Percentiles rank a stretch among this genome's conserved stretches.
phyloP scores from a whole-genome alignment of 148 eudicot species.

The Beta vulgaris region DNA sequence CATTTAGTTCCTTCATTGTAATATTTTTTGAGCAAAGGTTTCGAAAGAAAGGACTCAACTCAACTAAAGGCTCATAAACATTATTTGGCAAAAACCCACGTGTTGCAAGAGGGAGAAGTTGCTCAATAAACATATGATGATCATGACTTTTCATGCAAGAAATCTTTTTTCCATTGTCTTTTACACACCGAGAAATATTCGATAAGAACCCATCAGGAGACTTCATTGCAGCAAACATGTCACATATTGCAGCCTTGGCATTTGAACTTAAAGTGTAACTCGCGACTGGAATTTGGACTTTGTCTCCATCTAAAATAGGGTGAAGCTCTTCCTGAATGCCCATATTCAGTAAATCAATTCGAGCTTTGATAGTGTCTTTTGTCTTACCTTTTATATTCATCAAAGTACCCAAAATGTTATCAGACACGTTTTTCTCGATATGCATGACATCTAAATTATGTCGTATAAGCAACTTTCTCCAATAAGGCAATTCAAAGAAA shows the following conservation, averaged over 20 bases:
- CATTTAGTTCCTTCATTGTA: neutral
- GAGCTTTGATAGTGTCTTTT: neutral
- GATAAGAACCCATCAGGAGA: conserved; percentile 11
- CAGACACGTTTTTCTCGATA: conserved; percentile 11
- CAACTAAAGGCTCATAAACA: conserved; percentile 1
- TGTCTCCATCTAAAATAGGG: neutral
- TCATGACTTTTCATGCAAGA: neutral
- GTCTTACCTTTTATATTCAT: too few species aligned
- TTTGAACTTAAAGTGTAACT: neutral
- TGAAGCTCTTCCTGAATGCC: neutral
- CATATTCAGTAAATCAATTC: conserved; percentile 4
- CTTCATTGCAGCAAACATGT: neutral
- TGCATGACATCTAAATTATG: conserved; percentile 11
- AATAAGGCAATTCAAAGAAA: neutral
- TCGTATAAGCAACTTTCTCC: conserved; percentile 6
- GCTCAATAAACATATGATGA: conserved; percentile 21
- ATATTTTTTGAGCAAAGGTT: neutral
- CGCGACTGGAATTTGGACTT: neutral
- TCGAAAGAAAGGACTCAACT: neutral
- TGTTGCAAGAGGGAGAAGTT: neutral
- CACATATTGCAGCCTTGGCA: conserved; percentile 1
- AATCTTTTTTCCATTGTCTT: neutral
- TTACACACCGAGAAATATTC: conserved; percentile 13
- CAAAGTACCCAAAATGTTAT: conserved; percentile 4
- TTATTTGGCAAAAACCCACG: conserved; percentile 2